These are phyloP conservation scores for Agastache rugosa DNA, from an alignment of 257 asterid genomes.

Conservation along the genomic window DNA sequence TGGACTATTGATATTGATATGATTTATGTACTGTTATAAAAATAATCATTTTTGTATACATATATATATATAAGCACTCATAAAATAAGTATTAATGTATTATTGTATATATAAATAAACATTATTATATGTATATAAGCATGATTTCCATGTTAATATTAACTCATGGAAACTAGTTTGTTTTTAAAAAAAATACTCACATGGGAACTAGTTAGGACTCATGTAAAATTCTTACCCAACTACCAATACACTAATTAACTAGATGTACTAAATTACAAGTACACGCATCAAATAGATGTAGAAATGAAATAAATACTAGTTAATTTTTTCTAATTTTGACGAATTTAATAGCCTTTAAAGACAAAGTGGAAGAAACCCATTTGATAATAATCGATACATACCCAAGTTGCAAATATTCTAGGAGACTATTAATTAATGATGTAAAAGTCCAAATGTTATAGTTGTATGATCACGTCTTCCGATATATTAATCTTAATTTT, in stretches of 20 bases:
- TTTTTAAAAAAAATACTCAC: no score
- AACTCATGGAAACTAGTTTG: no score
- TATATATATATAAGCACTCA: no score
- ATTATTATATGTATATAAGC: no score
- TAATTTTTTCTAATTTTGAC: neutral
- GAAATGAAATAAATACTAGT: neutral
- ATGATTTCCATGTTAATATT: no score
- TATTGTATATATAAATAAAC: no score
- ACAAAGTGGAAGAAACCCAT: neutral
- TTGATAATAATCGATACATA: neutral
- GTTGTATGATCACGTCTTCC: conserved; percentile 1
- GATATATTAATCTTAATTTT: neutral
- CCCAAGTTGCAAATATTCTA: conserved; percentile 19
- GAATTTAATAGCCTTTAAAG: neutral
- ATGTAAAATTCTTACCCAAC: neutral
- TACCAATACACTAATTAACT: neutral
- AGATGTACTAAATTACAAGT: neutral
- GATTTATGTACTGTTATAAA: no score
- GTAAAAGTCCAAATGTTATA: neutral
- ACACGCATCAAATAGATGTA: neutral
- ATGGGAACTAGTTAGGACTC: no score
- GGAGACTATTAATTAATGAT: conserved; percentile 15
- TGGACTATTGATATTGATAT: no score
- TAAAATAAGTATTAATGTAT: no score
- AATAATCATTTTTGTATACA: no score